Conservation (phyloP, 2,329 filamentous ascomycete genomes). For the Calonectria henricotiae region DNA sequence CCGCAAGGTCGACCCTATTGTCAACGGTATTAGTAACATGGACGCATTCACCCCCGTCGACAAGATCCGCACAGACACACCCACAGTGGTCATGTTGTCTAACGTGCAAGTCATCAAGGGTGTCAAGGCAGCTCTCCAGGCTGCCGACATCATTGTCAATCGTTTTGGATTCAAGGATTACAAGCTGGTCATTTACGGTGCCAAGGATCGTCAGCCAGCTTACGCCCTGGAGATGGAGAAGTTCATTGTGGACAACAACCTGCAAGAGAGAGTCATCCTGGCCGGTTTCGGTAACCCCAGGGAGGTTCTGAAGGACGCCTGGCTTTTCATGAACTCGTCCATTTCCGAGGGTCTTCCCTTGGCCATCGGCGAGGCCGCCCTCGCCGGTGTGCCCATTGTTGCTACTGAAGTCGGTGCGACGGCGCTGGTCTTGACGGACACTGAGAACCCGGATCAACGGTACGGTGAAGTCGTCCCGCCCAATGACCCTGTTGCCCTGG, state of each 20-base stretch:
- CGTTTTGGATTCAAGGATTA: conserved; percentile 43
- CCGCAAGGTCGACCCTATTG: conserved; percentile 45
- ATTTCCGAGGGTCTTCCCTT: conserved; percentile 45
- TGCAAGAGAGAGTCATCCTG: conserved; percentile 39
- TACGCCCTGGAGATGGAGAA: conserved; percentile 47
- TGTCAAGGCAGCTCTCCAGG: conserved; percentile 43
- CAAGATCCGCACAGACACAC: conserved; percentile 43
- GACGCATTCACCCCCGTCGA: conserved; percentile 43
- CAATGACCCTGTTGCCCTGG: conserved; percentile 43
- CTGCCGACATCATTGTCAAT: conserved; percentile 45
- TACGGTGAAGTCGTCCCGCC: conserved; percentile 46
- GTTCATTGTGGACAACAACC: conserved; percentile 39
- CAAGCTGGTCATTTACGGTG: conserved; percentile 43
- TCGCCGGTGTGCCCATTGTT: conserved; percentile 45
- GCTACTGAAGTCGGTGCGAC: conserved; percentile 45
- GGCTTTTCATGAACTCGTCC: conserved; percentile 47
- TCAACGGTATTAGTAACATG: conserved; percentile 47
- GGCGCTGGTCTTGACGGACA: conserved; percentile 42
- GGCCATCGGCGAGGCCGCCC: conserved; percentile 44
- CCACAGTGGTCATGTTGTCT: conserved; percentile 45
- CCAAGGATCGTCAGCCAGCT: conserved; percentile 44
- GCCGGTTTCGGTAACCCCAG: conserved; percentile 45
- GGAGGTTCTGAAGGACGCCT: conserved; percentile 44
- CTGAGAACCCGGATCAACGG: conserved; percentile 41
- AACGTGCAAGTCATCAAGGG: conserved; percentile 47